phyloP scores from a whole-genome alignment of 2,329 filamentous ascomycete genomes.

The Calcarisporium arbuscula region DNA sequence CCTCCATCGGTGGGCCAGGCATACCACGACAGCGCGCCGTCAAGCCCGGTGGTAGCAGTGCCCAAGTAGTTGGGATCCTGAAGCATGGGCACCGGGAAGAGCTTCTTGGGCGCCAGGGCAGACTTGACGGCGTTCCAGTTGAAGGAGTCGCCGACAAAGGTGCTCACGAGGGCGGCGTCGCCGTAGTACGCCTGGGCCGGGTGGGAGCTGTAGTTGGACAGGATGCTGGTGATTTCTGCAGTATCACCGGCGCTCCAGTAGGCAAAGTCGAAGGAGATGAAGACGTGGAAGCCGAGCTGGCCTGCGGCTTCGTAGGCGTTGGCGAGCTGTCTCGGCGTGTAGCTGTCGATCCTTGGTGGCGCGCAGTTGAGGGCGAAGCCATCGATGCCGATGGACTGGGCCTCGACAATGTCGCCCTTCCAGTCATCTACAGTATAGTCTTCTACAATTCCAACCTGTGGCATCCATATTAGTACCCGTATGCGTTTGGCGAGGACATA shows the following conservation, averaged over 20 bases:
- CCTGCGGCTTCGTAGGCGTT: constrained; percentile 11
- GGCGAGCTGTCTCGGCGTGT: constrained; percentile 12
- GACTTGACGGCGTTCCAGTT: constrained; percentile 13
- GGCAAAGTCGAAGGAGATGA: constrained; percentile 15
- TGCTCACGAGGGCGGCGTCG: constrained; percentile 12
- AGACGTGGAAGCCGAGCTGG: constrained; percentile 12
- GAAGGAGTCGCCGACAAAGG: constrained; percentile 13
- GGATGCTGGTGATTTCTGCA: constrained; percentile 8
- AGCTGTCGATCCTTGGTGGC: constrained; percentile 10
- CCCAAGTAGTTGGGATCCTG: constrained; percentile 9
- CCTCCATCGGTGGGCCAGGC: constrained; percentile 12
- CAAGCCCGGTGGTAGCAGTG: constrained; percentile 7
- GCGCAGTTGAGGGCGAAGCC: constrained; percentile 14
- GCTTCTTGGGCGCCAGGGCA: constrained; percentile 6
- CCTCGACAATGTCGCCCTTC: constrained; percentile 11
- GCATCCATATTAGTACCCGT: too few species aligned
- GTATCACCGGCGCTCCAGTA: constrained; percentile 12
- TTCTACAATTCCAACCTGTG: constrained; percentile 12
- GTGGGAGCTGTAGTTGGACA: constrained; percentile 10
- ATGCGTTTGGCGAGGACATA: too few species aligned
- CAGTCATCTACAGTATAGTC: constrained; percentile 12
- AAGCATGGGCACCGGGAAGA: constrained; percentile 10
- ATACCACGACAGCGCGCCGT: constrained; percentile 12
- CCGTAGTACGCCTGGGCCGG: constrained; percentile 11
- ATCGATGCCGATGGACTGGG: constrained; percentile 12